Base-by-base conservation (phyloP, 108 stramenopile species). In the Licmophora abbreviata region DNA sequence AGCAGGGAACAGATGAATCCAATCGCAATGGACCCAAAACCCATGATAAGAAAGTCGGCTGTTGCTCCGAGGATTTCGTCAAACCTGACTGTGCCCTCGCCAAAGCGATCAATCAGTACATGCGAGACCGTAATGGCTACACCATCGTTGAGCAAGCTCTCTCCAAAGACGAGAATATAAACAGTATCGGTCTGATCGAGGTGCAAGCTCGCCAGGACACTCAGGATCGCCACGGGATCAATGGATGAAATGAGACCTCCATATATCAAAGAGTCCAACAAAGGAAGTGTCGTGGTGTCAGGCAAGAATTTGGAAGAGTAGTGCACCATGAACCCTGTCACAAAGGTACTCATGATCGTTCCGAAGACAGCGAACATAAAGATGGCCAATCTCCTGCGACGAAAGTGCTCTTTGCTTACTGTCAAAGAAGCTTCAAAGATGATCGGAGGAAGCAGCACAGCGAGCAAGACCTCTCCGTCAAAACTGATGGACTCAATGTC, bases 81-180 rank as follows among this genome's bases (percentile, higher is more conserved):
- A 9, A 63, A 48, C 27, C 63, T 56, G 0, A 62, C 47, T 3
- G 44, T 40, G 28, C 44, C 26, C 4, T 35, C 35, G n/a, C 54
- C 67, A 41, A 62, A 68, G 17, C 53, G 63, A 20, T 68, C 54
- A 15, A 68, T 28, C 22, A 79, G 31, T 5, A 76, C 71, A 28
- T 77, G 59, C 66, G 74, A 83, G 11, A 83, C 51, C 12, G 69
- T 64, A 65, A 76, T 40, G 38, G 93, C 85, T 29, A 97, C 88
- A 10, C 93, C 97, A 63, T 97, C 97, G 58, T 95, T 97, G 50
- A 97, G 61, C n/a, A 97, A 62, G 3, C 72, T 66, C 69, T 97
- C 97, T 6, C 97, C 97, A 66, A 97, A 95, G 11, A 95, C 81
- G 35, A 97, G 59, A 0, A 85, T 73, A 53, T 88, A 95, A 20